These are phyloP conservation scores for Ammopiptanthus mongolicus DNA, from an alignment of 306 rosid species.

Conservation along the genomic window DNA sequence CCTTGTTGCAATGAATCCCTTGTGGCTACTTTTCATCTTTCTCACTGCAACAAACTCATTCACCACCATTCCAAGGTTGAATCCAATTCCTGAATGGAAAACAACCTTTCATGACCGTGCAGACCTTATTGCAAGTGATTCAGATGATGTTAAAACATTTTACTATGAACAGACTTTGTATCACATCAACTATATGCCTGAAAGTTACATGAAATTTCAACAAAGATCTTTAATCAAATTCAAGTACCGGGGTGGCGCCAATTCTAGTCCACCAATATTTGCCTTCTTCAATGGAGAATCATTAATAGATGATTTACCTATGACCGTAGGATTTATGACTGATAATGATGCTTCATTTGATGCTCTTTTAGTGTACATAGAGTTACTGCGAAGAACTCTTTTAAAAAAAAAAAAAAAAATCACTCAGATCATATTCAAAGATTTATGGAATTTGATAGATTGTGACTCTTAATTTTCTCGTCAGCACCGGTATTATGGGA, in stretches of 20 bases:
- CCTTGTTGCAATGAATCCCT: not conserved
- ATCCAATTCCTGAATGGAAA: slow-evolving; percentile 32
- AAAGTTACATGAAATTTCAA: slow-evolving; percentile 51
- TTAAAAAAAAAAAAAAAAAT: too few species aligned
- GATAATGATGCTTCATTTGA: slow-evolving; percentile 55
- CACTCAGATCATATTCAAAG: not conserved
- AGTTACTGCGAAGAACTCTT: slow-evolving; percentile 29
- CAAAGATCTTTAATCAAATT: slow-evolving; percentile 62
- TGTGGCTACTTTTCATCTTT: slow-evolving; percentile 13
- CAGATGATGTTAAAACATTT: slow-evolving; percentile 41
- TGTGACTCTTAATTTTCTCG: not conserved
- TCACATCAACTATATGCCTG: slow-evolving; percentile 63
- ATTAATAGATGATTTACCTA: slow-evolving; percentile 30
- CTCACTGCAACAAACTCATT: slow-evolving; percentile 14
- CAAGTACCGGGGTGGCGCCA: slow-evolving; percentile 63
- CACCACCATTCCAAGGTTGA: slow-evolving; percentile 43
- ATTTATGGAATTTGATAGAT: not conserved
- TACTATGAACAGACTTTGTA: slow-evolving; percentile 55
- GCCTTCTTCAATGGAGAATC: slow-evolving; percentile 59
- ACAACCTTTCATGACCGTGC: slow-evolving; percentile 15
- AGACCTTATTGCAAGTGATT: not conserved
- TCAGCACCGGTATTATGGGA: slow-evolving; percentile 74
- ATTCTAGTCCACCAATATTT: slow-evolving; percentile 51
- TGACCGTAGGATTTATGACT: slow-evolving; percentile 39
- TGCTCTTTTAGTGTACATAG: slow-evolving; percentile 65